These are phyloP conservation scores for Ploettnerulaceae sp. DNA, from an alignment of 2,329 filamentous ascomycete species.

Conservation along the genomic window DNA sequence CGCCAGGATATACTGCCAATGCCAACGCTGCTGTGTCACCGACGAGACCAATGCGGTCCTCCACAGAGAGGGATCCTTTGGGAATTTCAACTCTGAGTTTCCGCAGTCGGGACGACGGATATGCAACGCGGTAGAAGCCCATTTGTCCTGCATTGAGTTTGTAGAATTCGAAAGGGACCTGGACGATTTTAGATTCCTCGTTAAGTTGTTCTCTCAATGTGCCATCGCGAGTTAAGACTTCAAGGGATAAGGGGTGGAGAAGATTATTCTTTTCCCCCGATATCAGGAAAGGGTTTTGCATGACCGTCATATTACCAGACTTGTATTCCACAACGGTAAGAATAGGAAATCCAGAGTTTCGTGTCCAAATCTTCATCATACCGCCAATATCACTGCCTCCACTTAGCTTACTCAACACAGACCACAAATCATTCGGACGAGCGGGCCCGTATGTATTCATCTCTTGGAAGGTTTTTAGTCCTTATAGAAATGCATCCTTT, in stretches of 20 bases:
- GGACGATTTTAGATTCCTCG: slow-evolving; percentile 1
- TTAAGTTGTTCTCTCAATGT: slow-evolving; percentile 19
- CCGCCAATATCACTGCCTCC: slow-evolving; percentile 63
- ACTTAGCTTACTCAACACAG: slow-evolving; percentile 58
- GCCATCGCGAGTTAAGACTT: slow-evolving; percentile 59
- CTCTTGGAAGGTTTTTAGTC: slow-evolving; percentile 61
- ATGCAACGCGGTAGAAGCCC: slow-evolving; percentile 63
- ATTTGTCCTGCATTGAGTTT: slow-evolving; percentile 68
- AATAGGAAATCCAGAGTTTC: slow-evolving; percentile 66
- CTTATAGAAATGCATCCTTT: slow-evolving; percentile 64
- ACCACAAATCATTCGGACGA: slow-evolving; percentile 60
- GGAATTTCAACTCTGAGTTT: slow-evolving; percentile 58
- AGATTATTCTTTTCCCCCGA: slow-evolving; percentile 63
- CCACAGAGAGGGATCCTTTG: slow-evolving; percentile 52
- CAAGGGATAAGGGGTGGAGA: slow-evolving; percentile 61
- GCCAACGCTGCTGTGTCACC: slow-evolving; percentile 62
- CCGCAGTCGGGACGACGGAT: slow-evolving; percentile 55
- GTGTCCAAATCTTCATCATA: slow-evolving; percentile 69
- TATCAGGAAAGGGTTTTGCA: slow-evolving; percentile 65
- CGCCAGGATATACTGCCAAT: not conserved
- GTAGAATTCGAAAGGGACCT: slow-evolving; percentile 52
- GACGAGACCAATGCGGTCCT: slow-evolving; percentile 67
- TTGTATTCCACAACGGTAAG: slow-evolving; percentile 53
- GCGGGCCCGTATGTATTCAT: slow-evolving; percentile 63
- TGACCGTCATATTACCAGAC: slow-evolving; percentile 53